Evolutionary conservation across 352 stramenopile species (phyloP), one percentile per base, ranked within the genome.

Genomic region (Pythium phragmitis): DNA sequence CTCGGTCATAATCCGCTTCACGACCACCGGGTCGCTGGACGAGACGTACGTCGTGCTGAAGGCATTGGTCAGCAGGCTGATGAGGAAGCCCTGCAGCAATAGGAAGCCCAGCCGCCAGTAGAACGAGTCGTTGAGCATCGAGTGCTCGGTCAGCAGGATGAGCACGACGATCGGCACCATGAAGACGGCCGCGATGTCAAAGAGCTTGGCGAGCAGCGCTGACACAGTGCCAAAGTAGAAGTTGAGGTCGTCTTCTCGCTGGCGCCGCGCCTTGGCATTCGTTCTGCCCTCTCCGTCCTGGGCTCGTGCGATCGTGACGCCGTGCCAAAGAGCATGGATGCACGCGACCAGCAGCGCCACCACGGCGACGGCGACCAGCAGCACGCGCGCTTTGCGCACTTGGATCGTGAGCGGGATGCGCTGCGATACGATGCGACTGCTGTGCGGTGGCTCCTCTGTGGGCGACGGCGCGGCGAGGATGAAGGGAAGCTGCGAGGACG

Each of bases 21-120:
- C 30, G n/a, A 62, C 48, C 7, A 26, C 14, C 6, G 50, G 36
- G 2, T 36, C 46, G 3, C 26, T 3, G 6, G 47, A 23, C 42
- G 74, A 72, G 11, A 85, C 78, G 46, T 82, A 82, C 17, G 83
- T 65, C 1, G 72, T 85, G 28, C 66, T 80, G 36, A 87, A 79
- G 1, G 73, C 69, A 12, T 75, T 79, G 1, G 74, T 82, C 19
- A 87, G 70, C 46, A 80, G 45, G 47, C 70, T 57, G 14, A 66
- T 57, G 7, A 80, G 67, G 7, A 53, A 14, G 16, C 54, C 63
- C 47, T 85, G 68, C 0, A 55, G 28, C 41, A 67, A 41, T 16
- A 80, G 54, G n/a, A 75, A 39, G 16, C 70, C 43, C 1, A 67
- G 26, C 30, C 50, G 65, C 76, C 74, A 87, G 19, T 30, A 47